These are phyloP conservation scores for Citrus cavaleriei DNA, from an alignment of 345 rosid genomes.

Conservation along the genomic window DNA sequence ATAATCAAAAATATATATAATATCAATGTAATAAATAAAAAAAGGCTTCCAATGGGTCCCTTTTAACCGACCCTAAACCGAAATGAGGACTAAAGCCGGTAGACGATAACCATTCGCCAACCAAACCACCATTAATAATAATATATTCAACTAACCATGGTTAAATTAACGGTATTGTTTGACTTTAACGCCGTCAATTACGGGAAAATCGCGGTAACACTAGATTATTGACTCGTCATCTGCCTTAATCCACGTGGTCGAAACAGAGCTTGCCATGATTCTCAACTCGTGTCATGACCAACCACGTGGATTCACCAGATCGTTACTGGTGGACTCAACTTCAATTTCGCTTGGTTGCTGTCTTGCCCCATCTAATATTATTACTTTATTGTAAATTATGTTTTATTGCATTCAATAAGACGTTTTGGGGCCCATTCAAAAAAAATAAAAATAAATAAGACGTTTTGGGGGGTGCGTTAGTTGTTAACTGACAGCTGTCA, in stretches of 20 bases:
- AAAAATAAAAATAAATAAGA: no score
- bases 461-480: no score
- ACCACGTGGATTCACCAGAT: constrained; percentile 15
- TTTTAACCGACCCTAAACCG: background rate
- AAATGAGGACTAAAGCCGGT: background rate
- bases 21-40: no score
- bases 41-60: background rate
- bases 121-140: background rate
- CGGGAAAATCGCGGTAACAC: background rate
- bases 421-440: no score
- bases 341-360: background rate
- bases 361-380: background rate
- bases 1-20: no score
- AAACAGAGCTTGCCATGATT: background rate
- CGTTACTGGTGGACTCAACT: background rate
- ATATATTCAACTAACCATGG: constrained; percentile 6
- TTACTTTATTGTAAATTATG: background rate
- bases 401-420: no score
- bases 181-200: background rate
- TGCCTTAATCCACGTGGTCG: constrained; percentile 8
- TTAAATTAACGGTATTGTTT: background rate
- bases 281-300: background rate
- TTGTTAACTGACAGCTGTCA: background rate
- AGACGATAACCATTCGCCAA: constrained; percentile 4
- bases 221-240: background rate